A percentile compares a stretch with the other conserved stretches of the same genome.
Conservation (phyloP, 2,329 filamentous ascomycete genomes). For the Exophiala lecanii-corni region DNA sequence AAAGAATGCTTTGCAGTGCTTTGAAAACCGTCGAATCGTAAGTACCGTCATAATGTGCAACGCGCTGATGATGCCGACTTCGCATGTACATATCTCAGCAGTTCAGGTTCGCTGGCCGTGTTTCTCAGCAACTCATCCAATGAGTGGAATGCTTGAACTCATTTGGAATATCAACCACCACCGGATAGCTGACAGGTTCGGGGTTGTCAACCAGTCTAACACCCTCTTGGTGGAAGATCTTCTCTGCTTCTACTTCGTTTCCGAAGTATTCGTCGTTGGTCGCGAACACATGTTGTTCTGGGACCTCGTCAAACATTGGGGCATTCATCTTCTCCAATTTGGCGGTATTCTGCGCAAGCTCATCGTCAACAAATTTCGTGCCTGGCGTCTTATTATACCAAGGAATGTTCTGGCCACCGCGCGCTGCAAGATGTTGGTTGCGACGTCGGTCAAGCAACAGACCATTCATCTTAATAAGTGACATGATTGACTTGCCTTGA, state of each 20-base stretch:
- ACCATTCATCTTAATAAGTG: conserved; percentile 22
- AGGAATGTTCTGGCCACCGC: conserved; percentile 6
- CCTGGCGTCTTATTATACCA: not conserved
- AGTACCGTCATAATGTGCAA: no score
- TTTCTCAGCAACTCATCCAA: no score
- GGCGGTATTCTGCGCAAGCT: not conserved
- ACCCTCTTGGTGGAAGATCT: conserved; percentile 12
- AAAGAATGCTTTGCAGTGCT: no score
- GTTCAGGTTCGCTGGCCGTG: no score
- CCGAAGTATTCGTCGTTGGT: conserved; percentile 17
- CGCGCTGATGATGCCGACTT: no score
- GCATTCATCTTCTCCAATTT: not conserved
- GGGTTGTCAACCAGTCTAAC: conserved; percentile 5
- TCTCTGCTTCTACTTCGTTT: conserved; percentile 11
- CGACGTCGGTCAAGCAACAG: conserved; percentile 21
- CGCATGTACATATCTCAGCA: no score
- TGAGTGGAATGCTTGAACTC: conserved; percentile 10
- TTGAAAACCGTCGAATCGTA: no score
- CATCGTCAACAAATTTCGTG: not conserved
- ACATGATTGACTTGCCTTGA: not conserved
- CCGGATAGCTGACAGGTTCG: conserved; percentile 4
- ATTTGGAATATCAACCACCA: conserved; percentile 2
- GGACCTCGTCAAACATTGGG: conserved; percentile 1
- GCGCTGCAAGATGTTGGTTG: conserved; percentile 18
- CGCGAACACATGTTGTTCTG: conserved; percentile 2